Conservation (phyloP, 148 eudicot species). For the Rhododendron ovatum region DNA sequence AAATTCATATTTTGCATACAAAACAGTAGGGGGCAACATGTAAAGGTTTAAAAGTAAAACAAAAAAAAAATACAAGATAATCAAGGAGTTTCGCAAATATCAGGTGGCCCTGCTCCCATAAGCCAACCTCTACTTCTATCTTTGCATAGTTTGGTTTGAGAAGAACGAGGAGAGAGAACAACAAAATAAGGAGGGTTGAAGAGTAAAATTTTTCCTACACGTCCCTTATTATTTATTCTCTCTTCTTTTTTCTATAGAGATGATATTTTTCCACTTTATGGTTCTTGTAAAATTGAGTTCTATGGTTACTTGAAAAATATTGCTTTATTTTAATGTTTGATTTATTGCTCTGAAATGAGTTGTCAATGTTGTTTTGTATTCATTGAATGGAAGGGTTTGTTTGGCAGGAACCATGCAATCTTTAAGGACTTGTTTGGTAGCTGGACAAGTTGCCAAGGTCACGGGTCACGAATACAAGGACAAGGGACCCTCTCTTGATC, state of each 20-base stretch:
- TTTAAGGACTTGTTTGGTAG: not conserved
- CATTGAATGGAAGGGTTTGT: not conserved
- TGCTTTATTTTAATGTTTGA: not conserved
- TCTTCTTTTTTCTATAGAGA: not conserved
- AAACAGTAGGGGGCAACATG: too few relatives aligned
- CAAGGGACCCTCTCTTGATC: not conserved
- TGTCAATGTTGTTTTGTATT: not conserved
- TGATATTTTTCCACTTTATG: not conserved
- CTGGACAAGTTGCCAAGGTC: not conserved
- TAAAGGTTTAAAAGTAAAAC: too few relatives aligned
- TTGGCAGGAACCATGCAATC: not conserved
- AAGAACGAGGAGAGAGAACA: not conserved
- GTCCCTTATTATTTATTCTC: not conserved
- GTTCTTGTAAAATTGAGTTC: not conserved
- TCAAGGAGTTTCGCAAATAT: too few relatives aligned
- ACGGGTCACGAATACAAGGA: constrained; percentile 7
- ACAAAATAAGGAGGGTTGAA: not conserved
- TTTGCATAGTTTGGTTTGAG: not conserved
- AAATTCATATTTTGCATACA: too few relatives aligned
- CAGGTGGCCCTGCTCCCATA: too few relatives aligned
- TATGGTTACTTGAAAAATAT: not conserved
- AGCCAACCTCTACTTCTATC: too few relatives aligned
- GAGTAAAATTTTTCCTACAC: not conserved
- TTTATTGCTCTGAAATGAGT: not conserved
- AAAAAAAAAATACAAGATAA: too few relatives aligned